Evolutionary conservation across 2,329 filamentous ascomycete species (phyloP).

Genomic region (Alternaria hordeiaustralica): DNA sequence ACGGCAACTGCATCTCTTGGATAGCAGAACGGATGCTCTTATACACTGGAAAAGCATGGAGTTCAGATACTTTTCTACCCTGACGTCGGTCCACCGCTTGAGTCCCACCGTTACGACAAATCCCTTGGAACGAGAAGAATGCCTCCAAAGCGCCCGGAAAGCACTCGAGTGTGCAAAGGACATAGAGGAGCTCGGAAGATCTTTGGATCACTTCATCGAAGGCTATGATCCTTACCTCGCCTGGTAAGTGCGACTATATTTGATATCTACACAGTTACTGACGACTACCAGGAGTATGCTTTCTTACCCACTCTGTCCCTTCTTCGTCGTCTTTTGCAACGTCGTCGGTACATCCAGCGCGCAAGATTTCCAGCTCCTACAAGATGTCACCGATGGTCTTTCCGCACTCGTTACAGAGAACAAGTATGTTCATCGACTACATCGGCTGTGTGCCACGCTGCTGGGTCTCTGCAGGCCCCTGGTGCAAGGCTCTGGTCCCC

Average conservation of each 20-base stretch:
- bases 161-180: constrained; percentile 38
- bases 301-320: constrained; percentile 43
- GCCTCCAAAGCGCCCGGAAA: constrained; percentile 39
- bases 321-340: constrained; percentile 48
- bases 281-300: constrained; percentile 37
- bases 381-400: constrained; percentile 37
- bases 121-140: constrained; percentile 37
- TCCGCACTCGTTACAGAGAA: constrained; percentile 38
- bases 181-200: constrained; percentile 32
- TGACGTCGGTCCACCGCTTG: constrained; percentile 41
- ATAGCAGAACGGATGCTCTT: constrained; percentile 28
- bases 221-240: constrained; percentile 39
- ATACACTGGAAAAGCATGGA: constrained; percentile 43
- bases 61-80: constrained; percentile 42
- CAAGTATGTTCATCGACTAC: constrained; percentile 37
- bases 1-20: constrained; percentile 23
- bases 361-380: constrained; percentile 38
- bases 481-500: constrained; percentile 9
- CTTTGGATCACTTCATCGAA: constrained; percentile 36
- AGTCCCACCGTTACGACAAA: constrained; percentile 39
- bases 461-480: constrained; percentile 41
- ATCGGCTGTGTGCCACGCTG: constrained; percentile 37
- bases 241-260: constrained; percentile 23
- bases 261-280: neutral
- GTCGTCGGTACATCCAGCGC: constrained; percentile 44